Evolutionary conservation across 495 filamentous ascomycete genomes (phyloP), one percentile per base, ranked within the genome.

Genomic region (Aspergillus steynii): DNA sequence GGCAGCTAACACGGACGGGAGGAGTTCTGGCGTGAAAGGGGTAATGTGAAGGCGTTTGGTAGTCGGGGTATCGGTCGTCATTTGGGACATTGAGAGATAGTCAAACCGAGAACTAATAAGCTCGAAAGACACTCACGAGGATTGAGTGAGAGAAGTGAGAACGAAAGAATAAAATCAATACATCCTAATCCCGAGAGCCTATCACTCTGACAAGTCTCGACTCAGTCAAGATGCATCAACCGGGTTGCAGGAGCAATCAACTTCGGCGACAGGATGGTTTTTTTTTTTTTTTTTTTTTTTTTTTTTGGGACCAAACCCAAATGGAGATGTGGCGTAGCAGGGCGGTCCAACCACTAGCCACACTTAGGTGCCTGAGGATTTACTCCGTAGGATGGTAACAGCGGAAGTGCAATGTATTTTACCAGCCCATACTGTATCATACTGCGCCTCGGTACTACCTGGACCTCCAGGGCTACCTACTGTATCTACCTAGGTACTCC

Each of bases 41-140:
- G 90, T 88, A 63, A 99, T 93, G 71, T 99, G 91, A 28, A 99
- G 83, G 61, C 93, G 85, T 46, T 80, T 86, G 58, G 64, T 69
- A 26, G 62, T 55, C 10, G 68, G 63, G 26, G 71, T 69, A 61
- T 69, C 67, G 64, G 71, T 68, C 68, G 62, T 65, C 66, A 66
- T 69, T 69, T 66, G 61, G 9, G 37, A 12, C 37, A 42, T 10
- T 12, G 37, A 53, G 28, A 29, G 51, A 14, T 20, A 53, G 32
- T 42, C 9, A 42, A 42, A 4, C 37, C 7, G 37, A 34, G 37
- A 42, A 42, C 37, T 42, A 20, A 29, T 32, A 15, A n/a, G 25
- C 32, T 53, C 14, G 29, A 28, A 32, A 5, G n/a, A 29, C 29
- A 15, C n/a, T 20, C 2, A 37, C 15, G 3, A 29, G 10, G 29